phyloP scores from a whole-genome alignment of 176 grass and related monocot genomes.

The Juncus effusus region DNA sequence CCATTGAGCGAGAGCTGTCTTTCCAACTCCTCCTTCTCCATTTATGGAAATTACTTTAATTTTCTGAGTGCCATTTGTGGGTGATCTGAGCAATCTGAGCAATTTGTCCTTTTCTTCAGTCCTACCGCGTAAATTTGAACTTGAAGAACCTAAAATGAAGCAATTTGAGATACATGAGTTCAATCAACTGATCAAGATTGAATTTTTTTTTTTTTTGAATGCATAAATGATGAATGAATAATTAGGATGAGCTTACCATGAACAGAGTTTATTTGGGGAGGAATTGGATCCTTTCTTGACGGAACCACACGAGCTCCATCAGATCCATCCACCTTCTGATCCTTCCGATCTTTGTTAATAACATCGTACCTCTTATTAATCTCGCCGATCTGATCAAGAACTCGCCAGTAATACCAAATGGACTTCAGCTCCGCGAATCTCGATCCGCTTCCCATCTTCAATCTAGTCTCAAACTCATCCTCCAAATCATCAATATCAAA shows the following conservation, averaged over 20 bases:
- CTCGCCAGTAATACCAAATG: not conserved
- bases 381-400: conserved; percentile 15
- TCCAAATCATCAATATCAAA: conserved; percentile 31
- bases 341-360: not conserved
- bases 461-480: conserved; percentile 16
- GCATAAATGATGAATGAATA: too few relatives aligned
- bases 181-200: too few relatives aligned
- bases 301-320: too few relatives aligned
- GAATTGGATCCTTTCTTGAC: too few relatives aligned
- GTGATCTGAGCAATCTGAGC: not conserved
- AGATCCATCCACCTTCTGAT: too few relatives aligned
- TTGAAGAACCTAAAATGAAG: too few relatives aligned
- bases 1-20: conserved; percentile 26
- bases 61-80: not conserved
- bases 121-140: not conserved
- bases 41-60: conserved; percentile 20
- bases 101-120: not conserved
- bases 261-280: too few relatives aligned
- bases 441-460: too few relatives aligned
- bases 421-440: not conserved
- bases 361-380: conserved; percentile 12
- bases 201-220: too few relatives aligned
- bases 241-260: too few relatives aligned
- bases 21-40: conserved; percentile 33
- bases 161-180: too few relatives aligned